Conservation (phyloP, 192 early-diverging fungal species). For the Coemansia pectinata region DNA sequence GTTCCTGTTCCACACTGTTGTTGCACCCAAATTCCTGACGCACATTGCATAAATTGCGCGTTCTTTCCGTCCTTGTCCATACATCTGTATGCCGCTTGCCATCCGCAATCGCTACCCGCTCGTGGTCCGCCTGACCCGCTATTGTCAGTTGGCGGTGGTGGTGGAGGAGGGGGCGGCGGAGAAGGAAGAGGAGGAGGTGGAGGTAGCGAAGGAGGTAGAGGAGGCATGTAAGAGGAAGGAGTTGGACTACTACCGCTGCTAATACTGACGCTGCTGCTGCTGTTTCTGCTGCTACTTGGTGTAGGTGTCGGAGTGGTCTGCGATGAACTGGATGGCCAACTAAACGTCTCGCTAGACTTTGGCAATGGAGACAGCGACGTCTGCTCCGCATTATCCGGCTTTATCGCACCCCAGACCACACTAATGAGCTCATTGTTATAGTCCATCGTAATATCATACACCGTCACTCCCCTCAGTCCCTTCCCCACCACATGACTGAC, state of each 20-base stretch:
- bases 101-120: conserved; percentile 21
- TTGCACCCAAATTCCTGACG: conserved; percentile 29
- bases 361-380: not conserved
- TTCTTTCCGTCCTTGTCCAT: conserved; percentile 20
- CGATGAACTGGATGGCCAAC: not conserved
- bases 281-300: not conserved
- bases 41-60: conserved; percentile 28
- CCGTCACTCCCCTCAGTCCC: conserved; percentile 64
- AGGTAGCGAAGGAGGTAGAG: not conserved
- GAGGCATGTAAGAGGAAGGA: not conserved
- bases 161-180: not conserved
- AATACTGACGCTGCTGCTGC: not conserved
- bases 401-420: conserved; percentile 13
- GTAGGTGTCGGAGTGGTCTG: not conserved
- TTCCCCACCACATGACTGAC: conserved; percentile 52
- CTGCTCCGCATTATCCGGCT: not conserved
- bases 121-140: conserved; percentile 3
- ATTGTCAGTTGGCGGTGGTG: not conserved
- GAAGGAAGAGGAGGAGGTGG: not conserved
- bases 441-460: conserved; percentile 55
- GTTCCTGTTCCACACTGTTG: conserved; percentile 44
- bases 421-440: conserved; percentile 60
- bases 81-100: conserved; percentile 23
- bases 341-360: not conserved
- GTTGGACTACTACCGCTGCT: not conserved